Base-by-base conservation (phyloP, 169 alveolate species). In the Babesia ovis region DNA sequence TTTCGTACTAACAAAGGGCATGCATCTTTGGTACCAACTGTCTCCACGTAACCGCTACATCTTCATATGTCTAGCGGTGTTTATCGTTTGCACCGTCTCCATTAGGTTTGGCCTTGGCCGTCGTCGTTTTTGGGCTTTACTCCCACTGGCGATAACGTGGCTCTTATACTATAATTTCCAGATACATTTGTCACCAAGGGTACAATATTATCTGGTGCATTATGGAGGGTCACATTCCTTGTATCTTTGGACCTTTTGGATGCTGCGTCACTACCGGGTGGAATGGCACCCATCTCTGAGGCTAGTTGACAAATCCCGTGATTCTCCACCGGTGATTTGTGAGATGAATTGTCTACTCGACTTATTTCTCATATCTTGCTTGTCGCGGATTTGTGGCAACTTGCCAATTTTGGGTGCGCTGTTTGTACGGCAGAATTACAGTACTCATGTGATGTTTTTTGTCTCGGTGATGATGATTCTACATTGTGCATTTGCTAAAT, bases 61-160 rank as follows among this genome's bases (percentile, higher is more conserved):
- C 4, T 4, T 51, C n/a, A 46, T 46, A 31, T 50, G 71, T 16
- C 22, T 42, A 11, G 31, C 54, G 22, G 69, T 23, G 42, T 11
- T 56, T 5, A 32, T 64, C 25, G 32, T 34, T 12, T 39, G 45
- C 18, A 9, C 55, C 3, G 9, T 50, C 16, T 4, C 59, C 11
- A 20, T 62, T 12, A 60, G 68, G 59, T 41, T 62, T 9, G 84
- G 84, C 3, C 20, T 74, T n/a, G 84, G 84, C 0, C 54, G 59
- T 16, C 50, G 60, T n/a, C 68, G 75, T 11, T 43, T 74, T 22
- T 16, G 54, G 29, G 23, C 39, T 32, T 29, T 54, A n/a, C n/a
- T 62, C 22, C 75, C 84, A 45, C 56, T 64, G 27, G 54, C 20
- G 41, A 34, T 53, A 8, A 55, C 74, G 0, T 31, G 62, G 60